Conservation (phyloP, 805 yeast genomes). For the Wickerhamiella siamensis region DNA sequence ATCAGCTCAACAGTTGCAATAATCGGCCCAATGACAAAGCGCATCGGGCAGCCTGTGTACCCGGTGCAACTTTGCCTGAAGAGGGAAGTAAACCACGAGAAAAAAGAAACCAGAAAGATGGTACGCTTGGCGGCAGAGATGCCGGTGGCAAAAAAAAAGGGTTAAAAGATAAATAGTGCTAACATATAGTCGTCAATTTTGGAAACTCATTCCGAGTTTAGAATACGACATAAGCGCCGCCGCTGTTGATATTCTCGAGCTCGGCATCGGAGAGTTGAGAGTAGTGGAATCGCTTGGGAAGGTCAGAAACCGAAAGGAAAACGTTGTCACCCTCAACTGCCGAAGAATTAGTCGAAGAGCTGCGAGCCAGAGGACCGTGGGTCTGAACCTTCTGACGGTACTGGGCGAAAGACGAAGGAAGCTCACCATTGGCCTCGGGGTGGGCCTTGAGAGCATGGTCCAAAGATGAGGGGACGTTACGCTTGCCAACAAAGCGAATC, state of each 20-base stretch:
- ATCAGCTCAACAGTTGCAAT: too few species aligned
- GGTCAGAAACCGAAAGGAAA: slow-evolving; percentile 38
- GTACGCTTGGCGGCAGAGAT: too few species aligned
- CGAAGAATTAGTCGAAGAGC: slow-evolving; percentile 12
- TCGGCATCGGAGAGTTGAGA: slow-evolving; percentile 48
- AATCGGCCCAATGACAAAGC: too few species aligned
- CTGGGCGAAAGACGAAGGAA: slow-evolving; percentile 26
- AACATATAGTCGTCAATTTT: background rate
- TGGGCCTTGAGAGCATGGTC: slow-evolving; percentile 31
- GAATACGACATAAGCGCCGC: slow-evolving; percentile 60
- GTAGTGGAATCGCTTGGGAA: slow-evolving; percentile 66
- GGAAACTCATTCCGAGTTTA: slow-evolving; percentile 15
- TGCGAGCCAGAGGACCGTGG: slow-evolving; percentile 23
- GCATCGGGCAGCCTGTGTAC: too few species aligned
- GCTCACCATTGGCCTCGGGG: slow-evolving; percentile 28
- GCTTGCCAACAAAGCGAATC: slow-evolving; percentile 80
- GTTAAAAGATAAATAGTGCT: too few species aligned
- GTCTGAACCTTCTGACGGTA: slow-evolving; percentile 23
- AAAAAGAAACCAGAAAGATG: too few species aligned
- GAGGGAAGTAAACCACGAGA: too few species aligned
- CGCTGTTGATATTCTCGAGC: slow-evolving; percentile 61
- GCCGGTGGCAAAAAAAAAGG: too few species aligned
- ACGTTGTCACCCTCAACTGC: slow-evolving; percentile 17
- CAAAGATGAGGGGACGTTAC: slow-evolving; percentile 25
- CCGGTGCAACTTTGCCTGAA: too few species aligned